Base-by-base conservation (phyloP, 192 early-diverging fungal species). In the Coemansia sp. region DNA sequence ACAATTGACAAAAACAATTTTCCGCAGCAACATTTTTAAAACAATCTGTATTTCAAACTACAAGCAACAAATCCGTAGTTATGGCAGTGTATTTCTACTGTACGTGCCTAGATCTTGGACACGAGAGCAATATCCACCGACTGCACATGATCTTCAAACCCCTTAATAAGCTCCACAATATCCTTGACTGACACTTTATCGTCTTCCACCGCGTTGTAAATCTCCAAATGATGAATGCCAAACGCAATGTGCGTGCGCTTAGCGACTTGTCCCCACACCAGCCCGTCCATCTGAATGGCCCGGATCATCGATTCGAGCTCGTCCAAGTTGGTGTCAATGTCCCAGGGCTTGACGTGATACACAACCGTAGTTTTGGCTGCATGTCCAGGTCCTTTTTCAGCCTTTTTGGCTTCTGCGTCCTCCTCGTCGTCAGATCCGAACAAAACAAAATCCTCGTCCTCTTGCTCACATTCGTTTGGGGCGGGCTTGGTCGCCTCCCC, bases 331-430 rank as follows among this genome's bases (percentile, higher is more conserved):
- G 94, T 97, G 66, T 96, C 94, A 84, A 93, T 92, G 82, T 97
- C 95, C 95, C 95, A 97, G 57, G 95, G 94, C 90, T 97, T 96
- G 72, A 97, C 88, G 62, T 95, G 93, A 23, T 94, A 85, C 70
- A 87, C 85, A 68, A 93, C 83, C 79, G 91, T 85, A 66, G 94
- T 92, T 86, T 96, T 97, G 80, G 91, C 94, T 66, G 85, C 85
- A 57, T 85, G 81, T 76, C 86, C 87, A 57, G 93, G 91, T 82
- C 85, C 87, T 81, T 85, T 86, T 54, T 88, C 87, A 9, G 72
- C 80, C 89, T 96, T 95, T 85, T 90, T 93, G 63, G 82, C n/a
- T n/a, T n/a, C n/a, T n/a, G n/a, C n/a, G n/a, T n/a, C n/a, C n/a
- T n/a, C n/a, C n/a, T n/a, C n/a, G n/a, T n/a, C 92, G 66, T 93